Evolutionary conservation across 2,329 filamentous ascomycete genomes (phyloP), one percentile per base, ranked within the genome.

Genomic region (Sclerotinia sclerotiorum): DNA sequence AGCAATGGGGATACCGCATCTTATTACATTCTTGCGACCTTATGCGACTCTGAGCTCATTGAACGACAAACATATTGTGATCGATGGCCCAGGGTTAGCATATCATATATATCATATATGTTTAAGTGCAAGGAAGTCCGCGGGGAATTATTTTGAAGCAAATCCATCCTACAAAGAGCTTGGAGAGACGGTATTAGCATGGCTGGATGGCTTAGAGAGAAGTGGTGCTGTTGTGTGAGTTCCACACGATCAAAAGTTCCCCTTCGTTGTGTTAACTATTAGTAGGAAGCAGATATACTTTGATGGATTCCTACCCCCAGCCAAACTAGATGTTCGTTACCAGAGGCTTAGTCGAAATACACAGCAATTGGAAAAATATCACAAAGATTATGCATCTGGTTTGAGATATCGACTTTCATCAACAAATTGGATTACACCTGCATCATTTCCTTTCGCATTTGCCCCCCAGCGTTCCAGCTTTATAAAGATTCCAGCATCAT

Each of bases 71-170:
- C 74, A 74, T 7, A 79, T 85, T 27, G 83, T 87, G 56, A 87
- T 97, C 68, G 93, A 97, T 76, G 93, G 93, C 0, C 93, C 93
- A 5, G 89, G 88, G 2, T 80, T 97, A 35, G 91, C 92, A 1
- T 90, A 94, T 77, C 85, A 92, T 77, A 81, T 94, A 52, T 87
- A 90, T 70, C 81, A 87, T 63, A 79, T 87, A 24, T 84, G 88
- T 68, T 80, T 86, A 55, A 77, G 74, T 4, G 77, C 78, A 67
- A 78, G 77, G 69, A 73, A 77, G 39, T 69, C 69, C 24, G 75
- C 78, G 27, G 78, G 78, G 51, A 84, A 83, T 74, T 81, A 82
- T 61, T 79, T 86, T 51, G 82, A 85, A 60, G 77, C 80, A 17
- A 81, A 85, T 42, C 87, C 89, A 6, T 84, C 86, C 0, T 93